phyloP scores from a whole-genome alignment of 2,329 filamentous ascomycete species.

The Aspergillus oerlinghausenensis region DNA sequence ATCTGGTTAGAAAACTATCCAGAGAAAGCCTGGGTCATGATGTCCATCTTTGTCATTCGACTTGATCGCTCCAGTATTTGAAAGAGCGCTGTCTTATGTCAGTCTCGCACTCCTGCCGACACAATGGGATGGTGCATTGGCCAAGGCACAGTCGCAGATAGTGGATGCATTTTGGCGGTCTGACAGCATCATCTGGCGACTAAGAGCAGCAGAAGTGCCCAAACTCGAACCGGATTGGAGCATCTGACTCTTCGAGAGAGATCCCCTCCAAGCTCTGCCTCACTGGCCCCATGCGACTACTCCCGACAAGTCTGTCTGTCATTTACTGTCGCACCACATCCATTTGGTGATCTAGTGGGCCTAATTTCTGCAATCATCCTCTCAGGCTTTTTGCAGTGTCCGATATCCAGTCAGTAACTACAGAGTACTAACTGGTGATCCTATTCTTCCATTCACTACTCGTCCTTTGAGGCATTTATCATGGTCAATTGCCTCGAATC shows the following conservation, averaged over 20 bases:
- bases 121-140: constrained; percentile 1
- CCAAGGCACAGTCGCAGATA: constrained; percentile 8
- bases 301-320: neutral
- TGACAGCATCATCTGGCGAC: constrained; percentile 18
- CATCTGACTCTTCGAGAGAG: neutral
- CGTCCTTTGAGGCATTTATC: neutral
- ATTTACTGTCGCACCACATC: neutral
- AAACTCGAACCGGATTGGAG: constrained; percentile 15
- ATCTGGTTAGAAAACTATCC: neutral
- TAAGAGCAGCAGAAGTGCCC: constrained; percentile 27
- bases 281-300: neutral
- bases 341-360: neutral
- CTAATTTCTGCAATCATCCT: neutral
- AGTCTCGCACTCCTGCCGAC: neutral
- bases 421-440: neutral
- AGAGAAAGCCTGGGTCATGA: neutral
- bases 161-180: constrained; percentile 19
- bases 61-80: neutral
- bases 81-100: neutral
- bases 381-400: neutral
- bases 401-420: neutral
- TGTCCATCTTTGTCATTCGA: neutral
- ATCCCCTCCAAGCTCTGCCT: neutral
- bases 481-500: neutral
- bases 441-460: neutral